Base-by-base conservation (phyloP, 1,284 basidiomycete species). In the Erythrobasidium hasegawianum region DNA sequence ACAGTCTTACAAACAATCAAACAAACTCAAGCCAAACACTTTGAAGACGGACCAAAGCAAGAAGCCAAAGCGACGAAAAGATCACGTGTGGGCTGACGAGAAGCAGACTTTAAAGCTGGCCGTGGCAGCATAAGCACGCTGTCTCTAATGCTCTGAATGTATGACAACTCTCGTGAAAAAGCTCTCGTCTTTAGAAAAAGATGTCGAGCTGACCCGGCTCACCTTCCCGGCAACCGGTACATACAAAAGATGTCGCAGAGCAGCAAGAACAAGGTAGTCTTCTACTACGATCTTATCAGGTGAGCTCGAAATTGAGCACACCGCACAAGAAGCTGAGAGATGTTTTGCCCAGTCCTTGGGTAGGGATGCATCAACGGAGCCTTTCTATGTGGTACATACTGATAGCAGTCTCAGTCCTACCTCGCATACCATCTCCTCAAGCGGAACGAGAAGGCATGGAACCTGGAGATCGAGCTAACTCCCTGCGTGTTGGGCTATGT, bases 251-350 rank as follows among this genome's bases (percentile, higher is more conserved):
- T 57, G 33, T 47, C 43, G 52, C 52, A 54, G 16, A 54, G 20
- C 16, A 47, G 16, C 27, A 57, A 26, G 38, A 64, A 64, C 47
- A 57, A 47, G 29, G 62, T 58, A 8, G 58, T 56, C 16, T 39
- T 65, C 3, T 41, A 50, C 16, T 65, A 65, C 41, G 62, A 65
- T 29, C 43, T 56, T 16, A 65, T 65, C 29, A 55, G 50, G 62
- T 65, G 24, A 22, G 62, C 47, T 7, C 38, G 18, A 10, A 38
- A 9, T 22, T 22, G 10, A n/a, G 4, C n/a, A 16, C 59, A 13
- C 59, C 9, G 45, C 14, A 16, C 45, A 11, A 9, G 7, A 7
- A 16, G 27, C 59, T 24, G 20, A 26, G 40, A 26, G 20, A 13
- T 5, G 11, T 5, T 50, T 24, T 24, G 9, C 26, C 22, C 62